These are phyloP conservation scores for Carallia brachiata DNA, from an alignment of 345 rosid genomes.

Conservation along the genomic window DNA sequence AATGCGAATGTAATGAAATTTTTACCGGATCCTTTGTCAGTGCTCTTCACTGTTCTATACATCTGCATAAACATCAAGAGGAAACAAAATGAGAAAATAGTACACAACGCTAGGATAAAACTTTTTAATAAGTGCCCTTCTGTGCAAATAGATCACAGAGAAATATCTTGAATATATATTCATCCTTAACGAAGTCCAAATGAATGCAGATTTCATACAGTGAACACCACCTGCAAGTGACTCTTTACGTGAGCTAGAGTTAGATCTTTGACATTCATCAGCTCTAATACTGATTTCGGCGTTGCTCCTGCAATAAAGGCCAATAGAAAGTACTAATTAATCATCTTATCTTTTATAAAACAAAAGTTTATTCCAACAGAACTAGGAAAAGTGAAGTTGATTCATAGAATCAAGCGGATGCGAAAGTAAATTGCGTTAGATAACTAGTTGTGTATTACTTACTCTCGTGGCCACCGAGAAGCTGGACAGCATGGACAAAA, in stretches of 20 bases:
- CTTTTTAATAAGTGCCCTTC: constrained; percentile 39
- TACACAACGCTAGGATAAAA: constrained; percentile 37
- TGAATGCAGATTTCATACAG: constrained; percentile 20
- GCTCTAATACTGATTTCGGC: constrained; percentile 92
- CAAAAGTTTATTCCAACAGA: no score
- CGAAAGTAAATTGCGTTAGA: not conserved
- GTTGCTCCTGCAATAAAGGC: constrained; percentile 68
- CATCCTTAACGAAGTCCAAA: constrained; percentile 10
- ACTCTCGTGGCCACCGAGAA: constrained; percentile 99
- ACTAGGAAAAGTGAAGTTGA: not conserved
- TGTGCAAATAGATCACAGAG: constrained; percentile 38
- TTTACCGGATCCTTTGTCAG: constrained; percentile 82
- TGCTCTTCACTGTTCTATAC: constrained; percentile 99
- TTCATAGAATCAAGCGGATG: not conserved
- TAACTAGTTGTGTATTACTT: constrained; percentile 34
- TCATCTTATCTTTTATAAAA: not conserved
- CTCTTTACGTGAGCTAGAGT: constrained; percentile 99
- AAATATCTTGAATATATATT: constrained; percentile 11
- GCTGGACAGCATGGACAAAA: constrained; percentile 94
- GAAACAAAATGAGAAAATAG: constrained; percentile 24
- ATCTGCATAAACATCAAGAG: constrained; percentile 69
- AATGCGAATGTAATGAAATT: constrained; percentile 18
- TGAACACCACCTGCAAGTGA: constrained; percentile 84
- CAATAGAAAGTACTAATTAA: not conserved
- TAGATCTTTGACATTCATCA: constrained; percentile 99